These are phyloP conservation scores for Yarrowia sp. DNA, from an alignment of 805 yeast genomes.

Conservation along the genomic window DNA sequence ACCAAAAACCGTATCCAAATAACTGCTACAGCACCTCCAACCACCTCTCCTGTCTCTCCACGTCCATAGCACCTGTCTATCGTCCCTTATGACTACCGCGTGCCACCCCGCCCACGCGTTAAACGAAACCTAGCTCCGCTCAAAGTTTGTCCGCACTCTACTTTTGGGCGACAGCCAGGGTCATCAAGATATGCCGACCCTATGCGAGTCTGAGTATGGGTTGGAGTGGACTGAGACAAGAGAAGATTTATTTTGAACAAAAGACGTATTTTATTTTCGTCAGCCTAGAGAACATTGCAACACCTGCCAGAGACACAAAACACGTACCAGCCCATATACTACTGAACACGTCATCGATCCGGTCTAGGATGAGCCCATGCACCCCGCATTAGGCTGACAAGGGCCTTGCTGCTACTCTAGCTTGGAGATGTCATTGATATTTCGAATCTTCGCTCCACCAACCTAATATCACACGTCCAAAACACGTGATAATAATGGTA, in stretches of 20 bases:
- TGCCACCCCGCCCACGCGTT: slow-evolving; percentile 14
- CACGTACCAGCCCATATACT: not conserved
- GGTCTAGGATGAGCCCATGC: not conserved
- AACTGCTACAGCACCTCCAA: too few relatives aligned
- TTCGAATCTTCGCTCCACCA: too few relatives aligned
- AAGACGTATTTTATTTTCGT: too few relatives aligned
- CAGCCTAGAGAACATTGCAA: too few relatives aligned
- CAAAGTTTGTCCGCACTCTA: not conserved
- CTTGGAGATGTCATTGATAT: too few relatives aligned
- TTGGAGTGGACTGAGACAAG: too few relatives aligned
- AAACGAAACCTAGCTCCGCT: slow-evolving; percentile 2
- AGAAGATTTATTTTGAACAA: too few relatives aligned
- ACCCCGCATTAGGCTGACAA: slow-evolving; percentile 6
- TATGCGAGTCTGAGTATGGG: too few relatives aligned
- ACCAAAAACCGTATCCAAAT: too few relatives aligned
- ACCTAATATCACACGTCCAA: not conserved
- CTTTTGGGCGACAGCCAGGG: not conserved
- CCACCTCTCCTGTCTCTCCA: too few relatives aligned
- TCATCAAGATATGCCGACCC: not conserved
- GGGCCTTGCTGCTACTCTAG: not conserved
- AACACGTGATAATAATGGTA: not conserved
- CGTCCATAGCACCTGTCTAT: too few relatives aligned
- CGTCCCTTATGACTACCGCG: not conserved
- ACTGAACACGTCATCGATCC: not conserved
- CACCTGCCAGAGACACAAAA: too few relatives aligned